A percentile compares a stretch with the other conserved stretches of the same genome.
These are phyloP conservation scores for Candida buenavistaensis DNA, from an alignment of 1,139 yeast genomes.

Conservation along the genomic window DNA sequence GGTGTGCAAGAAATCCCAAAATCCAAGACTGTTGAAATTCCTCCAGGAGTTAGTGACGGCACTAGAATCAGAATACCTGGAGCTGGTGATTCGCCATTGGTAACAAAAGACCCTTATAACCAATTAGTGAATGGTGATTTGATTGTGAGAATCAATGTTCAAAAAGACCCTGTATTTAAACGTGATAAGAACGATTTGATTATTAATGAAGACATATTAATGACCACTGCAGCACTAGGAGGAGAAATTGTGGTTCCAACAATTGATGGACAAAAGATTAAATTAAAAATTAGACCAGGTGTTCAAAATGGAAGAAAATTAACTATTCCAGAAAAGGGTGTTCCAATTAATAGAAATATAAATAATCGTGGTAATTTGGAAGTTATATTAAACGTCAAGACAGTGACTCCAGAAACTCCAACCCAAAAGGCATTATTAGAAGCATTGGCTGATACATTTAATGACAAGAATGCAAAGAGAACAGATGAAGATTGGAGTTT, in stretches of 20 bases:
- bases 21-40: slow-evolving; percentile 76
- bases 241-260: slow-evolving; percentile 90
- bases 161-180: slow-evolving; percentile 68
- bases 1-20: slow-evolving; percentile 76
- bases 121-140: slow-evolving; percentile 80
- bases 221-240: slow-evolving; percentile 96
- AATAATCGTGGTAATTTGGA: slow-evolving; percentile 78
- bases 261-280: slow-evolving; percentile 69
- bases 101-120: slow-evolving; percentile 65
- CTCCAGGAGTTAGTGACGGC: slow-evolving; percentile 88
- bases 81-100: slow-evolving; percentile 86
- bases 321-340: slow-evolving; percentile 84
- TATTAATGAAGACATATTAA: slow-evolving; percentile 67
- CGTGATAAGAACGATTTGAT: slow-evolving; percentile 67
- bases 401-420: slow-evolving; percentile 76
- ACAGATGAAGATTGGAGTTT: slow-evolving; percentile 60
- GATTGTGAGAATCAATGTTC: slow-evolving; percentile 75
- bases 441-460: slow-evolving; percentile 88
- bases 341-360: slow-evolving; percentile 63
- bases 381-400: slow-evolving; percentile 70
- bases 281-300: slow-evolving; percentile 82
- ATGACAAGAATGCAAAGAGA: slow-evolving; percentile 77
- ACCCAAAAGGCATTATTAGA: slow-evolving; percentile 90
- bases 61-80: slow-evolving; percentile 80
- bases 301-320: slow-evolving; percentile 77